Evolutionary conservation across 805 yeast species (phyloP), one percentile per base, ranked within the genome.

Genomic region (Sugiyamaella boreocaroliniensis): DNA sequence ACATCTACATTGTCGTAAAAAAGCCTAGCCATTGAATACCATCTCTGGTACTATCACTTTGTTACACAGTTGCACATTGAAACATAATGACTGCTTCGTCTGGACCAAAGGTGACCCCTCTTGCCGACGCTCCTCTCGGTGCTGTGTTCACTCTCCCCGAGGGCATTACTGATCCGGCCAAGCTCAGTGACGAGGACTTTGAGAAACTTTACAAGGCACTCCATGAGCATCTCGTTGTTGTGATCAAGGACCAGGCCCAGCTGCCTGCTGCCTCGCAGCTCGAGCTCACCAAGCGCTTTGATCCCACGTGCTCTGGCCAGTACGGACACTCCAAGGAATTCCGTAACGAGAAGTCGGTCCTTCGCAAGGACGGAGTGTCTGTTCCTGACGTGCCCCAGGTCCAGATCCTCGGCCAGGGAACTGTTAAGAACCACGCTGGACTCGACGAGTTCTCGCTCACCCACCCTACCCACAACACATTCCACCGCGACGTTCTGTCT

Each of bases 241-340:
- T 88, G 15, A 78, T 89, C 51, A 92, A 92, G 43, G 75, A 76
- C 43, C 92, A 85, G 68, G 79, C 74, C n/a, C 70, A 79, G 6
- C 74, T 89, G 41, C 58, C 81, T 2, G 95, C 96, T 32, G 73
- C 78, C 52, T 82, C 90, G 1, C 96, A 89, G 69, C 86, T 84
- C 69, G 68, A 75, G 22, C 74, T 89, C 49, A 89, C 96, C 29
- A 78, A 83, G 55, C 78, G 86, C 61, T 85, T 88, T 64, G 96
- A 89, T 63, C 89, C 92, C 20, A 72, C 87, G 2, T 75, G 82
- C 52, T 62, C 62, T n/a, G 83, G 85, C 43, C 78, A 78, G 20
- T 89, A 89, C 62, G 96, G 96, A 32, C 96, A 89, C 62, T 90
- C 92, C 53, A 85, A 86, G 65, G 85, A 86, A 55, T 80, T 82